Conservation (phyloP, 176 grass and related monocot genomes). For the Cenchrus fungigraminus region DNA sequence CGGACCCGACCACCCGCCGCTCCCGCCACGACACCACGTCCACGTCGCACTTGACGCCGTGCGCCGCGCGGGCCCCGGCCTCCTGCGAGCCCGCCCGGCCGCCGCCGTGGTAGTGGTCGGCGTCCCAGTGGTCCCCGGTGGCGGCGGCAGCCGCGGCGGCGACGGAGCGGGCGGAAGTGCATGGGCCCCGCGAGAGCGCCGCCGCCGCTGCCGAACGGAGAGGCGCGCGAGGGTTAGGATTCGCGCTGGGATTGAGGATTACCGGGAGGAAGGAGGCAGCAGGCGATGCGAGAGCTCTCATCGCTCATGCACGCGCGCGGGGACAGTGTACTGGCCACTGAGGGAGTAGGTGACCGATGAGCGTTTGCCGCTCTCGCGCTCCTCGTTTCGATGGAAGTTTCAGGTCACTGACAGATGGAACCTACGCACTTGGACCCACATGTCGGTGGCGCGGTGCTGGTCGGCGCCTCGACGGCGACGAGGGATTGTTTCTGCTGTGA, state of each 20-base stretch:
- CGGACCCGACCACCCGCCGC: slow-evolving; percentile 67
- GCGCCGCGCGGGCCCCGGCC: slow-evolving; percentile 12
- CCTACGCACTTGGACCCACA: neutral
- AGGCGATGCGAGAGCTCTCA: slow-evolving; percentile 45
- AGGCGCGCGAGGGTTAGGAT: slow-evolving; percentile 2
- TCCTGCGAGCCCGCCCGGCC: neutral
- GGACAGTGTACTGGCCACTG: neutral
- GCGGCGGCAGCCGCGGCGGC: slow-evolving; percentile 33
- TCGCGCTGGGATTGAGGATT: neutral
- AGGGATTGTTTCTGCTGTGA: slow-evolving; percentile 35
- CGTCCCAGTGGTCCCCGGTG: slow-evolving; percentile 50
- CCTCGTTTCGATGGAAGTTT: neutral
- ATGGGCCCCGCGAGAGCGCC: slow-evolving; percentile 31
- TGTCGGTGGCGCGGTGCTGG: slow-evolving; percentile 11
- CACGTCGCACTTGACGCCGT: slow-evolving; percentile 72
- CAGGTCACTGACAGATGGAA: neutral
- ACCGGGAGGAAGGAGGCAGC: slow-evolving; percentile 35
- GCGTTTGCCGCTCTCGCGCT: slow-evolving; percentile 5
- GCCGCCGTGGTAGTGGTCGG: slow-evolving; percentile 17
- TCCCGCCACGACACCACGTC: slow-evolving; percentile 96
- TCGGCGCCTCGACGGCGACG: neutral
- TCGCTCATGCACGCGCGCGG: neutral
- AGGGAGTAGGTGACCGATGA: neutral
- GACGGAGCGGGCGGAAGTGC: slow-evolving; percentile 16
- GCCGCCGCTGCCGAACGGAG: neutral